Conservation (phyloP, 2,329 filamentous ascomycete genomes). For the Talaromyces rugulosus region DNA sequence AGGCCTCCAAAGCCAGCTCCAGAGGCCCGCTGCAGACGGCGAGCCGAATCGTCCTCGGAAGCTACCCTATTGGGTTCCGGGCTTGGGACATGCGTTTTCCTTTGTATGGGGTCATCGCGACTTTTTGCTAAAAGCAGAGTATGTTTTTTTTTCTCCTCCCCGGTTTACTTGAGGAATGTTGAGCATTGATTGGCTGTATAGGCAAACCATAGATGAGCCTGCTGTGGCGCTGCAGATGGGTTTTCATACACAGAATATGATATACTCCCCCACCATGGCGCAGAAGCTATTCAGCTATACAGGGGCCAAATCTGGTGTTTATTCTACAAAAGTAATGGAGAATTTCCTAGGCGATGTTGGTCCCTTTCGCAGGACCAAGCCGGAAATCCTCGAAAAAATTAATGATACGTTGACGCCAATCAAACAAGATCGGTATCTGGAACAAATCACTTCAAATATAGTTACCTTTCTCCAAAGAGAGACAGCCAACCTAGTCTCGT, state of each 20-base stretch:
- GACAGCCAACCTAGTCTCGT: slow-evolving; percentile 56
- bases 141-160: slow-evolving; percentile 2
- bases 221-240: slow-evolving; percentile 49
- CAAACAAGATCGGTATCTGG: slow-evolving; percentile 45
- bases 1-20: slow-evolving; percentile 29
- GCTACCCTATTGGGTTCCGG: slow-evolving; percentile 58
- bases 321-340: slow-evolving; percentile 33
- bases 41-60: slow-evolving; percentile 39
- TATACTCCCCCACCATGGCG: slow-evolving; percentile 47
- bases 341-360: slow-evolving; percentile 42
- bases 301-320: slow-evolving; percentile 22
- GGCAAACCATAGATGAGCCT: slow-evolving; percentile 34
- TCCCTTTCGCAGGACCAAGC: slow-evolving; percentile 30
- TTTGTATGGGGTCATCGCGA: slow-evolving; percentile 44
- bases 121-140: slow-evolving; percentile 44
- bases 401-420: slow-evolving; percentile 39
- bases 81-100: slow-evolving; percentile 50
- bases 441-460: slow-evolving; percentile 35
- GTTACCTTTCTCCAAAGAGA: slow-evolving; percentile 40
- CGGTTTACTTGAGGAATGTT: not conserved
- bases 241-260: slow-evolving; percentile 47
- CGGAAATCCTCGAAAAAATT: slow-evolving; percentile 31
- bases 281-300: slow-evolving; percentile 35
- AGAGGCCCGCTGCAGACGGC: slow-evolving; percentile 15
- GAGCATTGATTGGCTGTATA: slow-evolving; percentile 18